Evolutionary conservation across 139 green algal genomes (phyloP), one percentile per base, ranked within the genome.

Genomic region (Chlamydomonas sp.): DNA sequence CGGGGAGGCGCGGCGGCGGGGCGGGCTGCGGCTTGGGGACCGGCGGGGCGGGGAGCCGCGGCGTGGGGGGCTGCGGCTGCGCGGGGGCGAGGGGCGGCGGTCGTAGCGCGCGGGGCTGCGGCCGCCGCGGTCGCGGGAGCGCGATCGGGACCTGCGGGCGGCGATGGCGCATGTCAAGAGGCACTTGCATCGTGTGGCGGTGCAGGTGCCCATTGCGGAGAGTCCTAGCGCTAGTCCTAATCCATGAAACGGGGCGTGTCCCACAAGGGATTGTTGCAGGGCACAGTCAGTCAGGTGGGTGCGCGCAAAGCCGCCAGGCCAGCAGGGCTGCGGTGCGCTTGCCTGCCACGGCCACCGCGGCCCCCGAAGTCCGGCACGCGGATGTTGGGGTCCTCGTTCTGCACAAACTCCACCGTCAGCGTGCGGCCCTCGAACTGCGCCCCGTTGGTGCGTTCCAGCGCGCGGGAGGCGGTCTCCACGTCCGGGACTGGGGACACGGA

Each of bases 361-460:
- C 69, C 16, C 69, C 12, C 69, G 69, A 10, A 5, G 14, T 31
- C 14, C 16, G 5, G 10, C 69, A 61, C 5, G 72, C 72, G 72
- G 72, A 78, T 61, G 72, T 66, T 80, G 76, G 58, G 76, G 58
- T 80, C 76, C 12, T 64, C 76, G 15, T 80, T 80, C 76, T 80
- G 58, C 74, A 93, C 89, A 76, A 93, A 97, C 91, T 97, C 93
- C 66, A 96, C 93, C 18, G 93, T 93, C 79, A 97, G 90, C 7
- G 91, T 91, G 49, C 94, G 90, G 7, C 94, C 94, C 60, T 83
- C 85, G 59, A 94, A 91, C 67, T 85, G 18, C 5, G 61, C 75
- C 66, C 90, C 89, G 87, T 97, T 91, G 60, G 92, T 91, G 57
- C 83, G 74, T 73, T 92, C 85, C 68, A 94, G 90, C 49, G 94